These are phyloP conservation scores for Leishmania major DNA, from an alignment of 208 protist species.

Conservation along the genomic window DNA sequence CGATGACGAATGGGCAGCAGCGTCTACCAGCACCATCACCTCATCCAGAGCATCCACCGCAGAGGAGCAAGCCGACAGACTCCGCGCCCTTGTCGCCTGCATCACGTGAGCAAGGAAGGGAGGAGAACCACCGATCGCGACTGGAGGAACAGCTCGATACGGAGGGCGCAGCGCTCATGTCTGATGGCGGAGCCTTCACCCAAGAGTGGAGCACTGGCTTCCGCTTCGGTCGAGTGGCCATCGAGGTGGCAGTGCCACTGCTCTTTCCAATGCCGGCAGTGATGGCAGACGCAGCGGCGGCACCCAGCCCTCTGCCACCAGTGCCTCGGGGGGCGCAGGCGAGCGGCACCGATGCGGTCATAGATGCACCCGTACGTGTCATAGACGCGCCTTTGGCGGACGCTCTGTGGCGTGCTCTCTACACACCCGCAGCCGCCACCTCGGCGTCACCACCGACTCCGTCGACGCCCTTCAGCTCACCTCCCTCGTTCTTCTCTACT, in stretches of 20 bases:
- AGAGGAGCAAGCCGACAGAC: neutral
- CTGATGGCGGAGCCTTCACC: neutral
- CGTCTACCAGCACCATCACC: neutral
- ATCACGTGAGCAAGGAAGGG: neutral
- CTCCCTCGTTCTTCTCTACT: neutral
- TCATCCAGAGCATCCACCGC: neutral
- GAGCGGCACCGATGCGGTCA: neutral
- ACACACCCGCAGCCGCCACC: neutral
- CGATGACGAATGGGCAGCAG: neutral
- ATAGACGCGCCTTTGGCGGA: constrained; percentile 14
- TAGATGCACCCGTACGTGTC: neutral
- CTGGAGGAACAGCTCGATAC: constrained; percentile 10
- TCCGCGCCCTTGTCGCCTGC: neutral
- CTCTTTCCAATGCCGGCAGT: neutral
- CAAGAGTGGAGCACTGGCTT: neutral
- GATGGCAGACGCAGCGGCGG: neutral
- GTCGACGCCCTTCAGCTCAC: neutral
- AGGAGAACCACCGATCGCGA: neutral
- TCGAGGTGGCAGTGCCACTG: constrained; percentile 9
- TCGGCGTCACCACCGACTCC: neutral
- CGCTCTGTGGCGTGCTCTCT: constrained; percentile 20
- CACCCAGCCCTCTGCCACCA: neutral
- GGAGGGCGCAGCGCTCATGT: neutral
- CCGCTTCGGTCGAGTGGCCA: constrained; percentile 2
- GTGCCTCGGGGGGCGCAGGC: neutral